Conservation (phyloP, 2,329 filamentous ascomycete species). For the Madurella fahalii region DNA sequence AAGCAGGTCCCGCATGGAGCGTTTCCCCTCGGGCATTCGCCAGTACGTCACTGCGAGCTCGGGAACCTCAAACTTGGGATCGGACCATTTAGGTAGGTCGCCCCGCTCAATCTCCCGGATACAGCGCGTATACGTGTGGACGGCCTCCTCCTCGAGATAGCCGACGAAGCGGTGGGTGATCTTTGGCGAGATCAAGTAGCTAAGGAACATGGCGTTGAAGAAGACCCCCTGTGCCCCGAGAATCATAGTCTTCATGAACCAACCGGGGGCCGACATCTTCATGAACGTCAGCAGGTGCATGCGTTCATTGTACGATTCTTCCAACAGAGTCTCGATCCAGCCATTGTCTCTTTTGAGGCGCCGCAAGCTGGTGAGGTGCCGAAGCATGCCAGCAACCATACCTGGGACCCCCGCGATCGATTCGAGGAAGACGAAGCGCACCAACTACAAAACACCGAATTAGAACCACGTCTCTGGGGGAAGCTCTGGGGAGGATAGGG, state of each 20-base stretch:
- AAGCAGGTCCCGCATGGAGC: conserved; percentile 81
- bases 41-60: conserved; percentile 91
- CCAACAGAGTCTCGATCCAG: conserved; percentile 89
- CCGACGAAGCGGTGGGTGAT: conserved; percentile 95
- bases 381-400: conserved; percentile 93
- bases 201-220: conserved; percentile 89
- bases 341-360: conserved; percentile 90
- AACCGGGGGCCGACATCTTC: conserved; percentile 73
- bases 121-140: conserved; percentile 88
- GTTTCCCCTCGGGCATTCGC: conserved; percentile 81
- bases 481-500: background rate
- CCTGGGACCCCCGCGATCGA: conserved; percentile 92
- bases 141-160: conserved; percentile 95
- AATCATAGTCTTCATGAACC: conserved; percentile 86
- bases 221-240: conserved; percentile 92
- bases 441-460: conserved; percentile 44
- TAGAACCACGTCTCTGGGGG: conserved; percentile 7
- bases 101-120: conserved; percentile 83
- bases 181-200: conserved; percentile 80
- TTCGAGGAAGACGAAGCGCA: conserved; percentile 89
- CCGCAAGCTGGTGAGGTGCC: conserved; percentile 80
- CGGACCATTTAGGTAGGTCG: conserved; percentile 75
- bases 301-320: conserved; percentile 87
- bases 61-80: conserved; percentile 67
- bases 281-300: conserved; percentile 88